Evolutionary conservation across 129 eudicot genomes (phyloP).

Genomic region (Scalesia atractyloides): DNA sequence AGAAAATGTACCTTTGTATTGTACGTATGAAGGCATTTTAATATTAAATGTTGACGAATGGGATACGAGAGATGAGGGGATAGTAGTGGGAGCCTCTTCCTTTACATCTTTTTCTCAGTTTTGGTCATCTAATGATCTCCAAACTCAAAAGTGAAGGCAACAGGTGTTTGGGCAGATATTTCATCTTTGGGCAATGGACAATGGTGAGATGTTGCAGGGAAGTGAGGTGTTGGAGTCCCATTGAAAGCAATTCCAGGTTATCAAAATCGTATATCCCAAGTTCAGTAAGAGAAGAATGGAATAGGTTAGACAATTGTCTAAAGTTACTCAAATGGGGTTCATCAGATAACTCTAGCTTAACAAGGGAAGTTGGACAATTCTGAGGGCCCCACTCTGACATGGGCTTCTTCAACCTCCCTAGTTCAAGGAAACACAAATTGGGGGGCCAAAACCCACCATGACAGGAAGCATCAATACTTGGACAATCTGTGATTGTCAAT

Average conservation of each 20-base stretch:
- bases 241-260: too few species aligned
- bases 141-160: too few species aligned
- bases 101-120: neutral
- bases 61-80: constrained; percentile 9
- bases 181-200: too few species aligned
- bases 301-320: neutral
- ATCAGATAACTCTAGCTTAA: neutral
- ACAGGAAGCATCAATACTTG: neutral
- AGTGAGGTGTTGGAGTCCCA: too few species aligned
- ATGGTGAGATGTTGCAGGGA: too few species aligned
- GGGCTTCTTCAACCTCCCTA: too few species aligned
- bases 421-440: neutral
- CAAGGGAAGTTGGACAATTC: too few species aligned
- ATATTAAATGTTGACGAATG: neutral
- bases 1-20: too few species aligned
- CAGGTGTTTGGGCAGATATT: too few species aligned
- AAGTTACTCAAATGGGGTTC: neutral
- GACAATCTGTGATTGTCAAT: neutral
- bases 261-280: too few species aligned
- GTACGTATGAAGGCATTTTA: too few species aligned
- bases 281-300: constrained; percentile 11
- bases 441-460: constrained; percentile 3
- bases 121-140: neutral
- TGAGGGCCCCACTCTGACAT: too few species aligned
- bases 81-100: constrained; percentile 11